A percentile compares a stretch with the other conserved stretches of the same genome.
Conservation (phyloP, 805 yeast genomes). For the Saccharomycopsis javanensis region DNA sequence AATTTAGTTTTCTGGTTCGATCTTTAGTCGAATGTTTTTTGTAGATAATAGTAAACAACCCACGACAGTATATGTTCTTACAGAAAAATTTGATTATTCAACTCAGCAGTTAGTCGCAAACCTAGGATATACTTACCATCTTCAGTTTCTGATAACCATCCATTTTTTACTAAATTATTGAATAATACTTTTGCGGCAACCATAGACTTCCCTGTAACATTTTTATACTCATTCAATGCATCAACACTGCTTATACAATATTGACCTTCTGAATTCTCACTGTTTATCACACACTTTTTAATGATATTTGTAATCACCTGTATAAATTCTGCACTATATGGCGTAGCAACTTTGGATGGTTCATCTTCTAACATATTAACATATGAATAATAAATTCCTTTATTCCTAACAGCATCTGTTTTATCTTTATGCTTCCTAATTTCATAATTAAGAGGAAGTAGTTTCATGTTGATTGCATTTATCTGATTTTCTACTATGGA, state of each 20-base stretch:
- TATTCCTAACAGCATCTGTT: neutral
- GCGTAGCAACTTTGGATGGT: slow-evolving; percentile 10
- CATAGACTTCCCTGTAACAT: slow-evolving; percentile 10
- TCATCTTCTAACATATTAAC: slow-evolving; percentile 12
- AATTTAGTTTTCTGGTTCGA: no score
- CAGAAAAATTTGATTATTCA: slow-evolving; percentile 4
- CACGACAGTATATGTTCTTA: neutral
- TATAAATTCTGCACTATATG: slow-evolving; percentile 14
- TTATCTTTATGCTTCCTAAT: slow-evolving; percentile 13
- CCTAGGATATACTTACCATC: slow-evolving; percentile 11
- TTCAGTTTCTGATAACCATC: slow-evolving; percentile 11
- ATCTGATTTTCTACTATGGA: slow-evolving; percentile 6
- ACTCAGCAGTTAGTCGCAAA: slow-evolving; percentile 13
- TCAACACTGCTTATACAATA: slow-evolving; percentile 8
- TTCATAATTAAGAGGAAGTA: slow-evolving; percentile 14
- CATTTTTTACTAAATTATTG: slow-evolving; percentile 9
- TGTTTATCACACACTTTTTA: slow-evolving; percentile 5
- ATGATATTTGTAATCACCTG: slow-evolving; percentile 9
- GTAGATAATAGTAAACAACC: neutral
- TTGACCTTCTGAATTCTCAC: neutral
- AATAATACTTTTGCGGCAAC: slow-evolving; percentile 10
- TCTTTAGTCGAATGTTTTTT: no score
- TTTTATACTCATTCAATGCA: slow-evolving; percentile 9
- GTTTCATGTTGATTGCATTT: slow-evolving; percentile 6
- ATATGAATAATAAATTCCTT: slow-evolving; percentile 12